Conservation (phyloP, 1,284 basidiomycete genomes). For the Moesziomyces aphidis region DNA sequence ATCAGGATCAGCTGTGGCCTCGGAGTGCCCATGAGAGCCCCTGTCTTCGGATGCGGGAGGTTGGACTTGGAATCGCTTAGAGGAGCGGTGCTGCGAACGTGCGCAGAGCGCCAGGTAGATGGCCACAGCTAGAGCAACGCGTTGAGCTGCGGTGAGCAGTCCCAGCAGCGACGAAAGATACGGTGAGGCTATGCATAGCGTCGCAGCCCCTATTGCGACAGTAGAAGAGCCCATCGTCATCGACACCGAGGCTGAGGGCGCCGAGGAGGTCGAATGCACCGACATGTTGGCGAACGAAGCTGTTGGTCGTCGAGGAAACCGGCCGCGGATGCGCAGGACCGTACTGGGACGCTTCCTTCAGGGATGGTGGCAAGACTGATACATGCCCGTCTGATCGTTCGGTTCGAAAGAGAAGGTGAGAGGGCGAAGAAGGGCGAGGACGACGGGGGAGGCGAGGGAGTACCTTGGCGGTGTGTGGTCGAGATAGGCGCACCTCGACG, state of each 20-base stretch:
- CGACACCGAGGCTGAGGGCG: background rate
- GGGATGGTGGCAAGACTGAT: background rate
- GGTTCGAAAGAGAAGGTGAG: background rate
- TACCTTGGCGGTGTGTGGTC: background rate
- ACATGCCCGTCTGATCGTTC: background rate
- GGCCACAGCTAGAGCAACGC: background rate
- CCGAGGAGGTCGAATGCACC: background rate
- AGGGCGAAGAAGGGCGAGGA: background rate
- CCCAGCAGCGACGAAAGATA: constrained; percentile 11
- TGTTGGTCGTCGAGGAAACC: no score
- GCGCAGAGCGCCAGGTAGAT: constrained; percentile 18
- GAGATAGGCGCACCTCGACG: constrained; percentile 2
- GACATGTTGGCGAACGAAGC: background rate
- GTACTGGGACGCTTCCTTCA: background rate
- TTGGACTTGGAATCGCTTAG: constrained; percentile 14
- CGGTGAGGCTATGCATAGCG: constrained; percentile 7
- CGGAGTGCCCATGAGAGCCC: no score
- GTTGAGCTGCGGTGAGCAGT: constrained; percentile 5
- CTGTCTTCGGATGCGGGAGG: background rate
- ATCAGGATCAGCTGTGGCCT: rapidly evolving
- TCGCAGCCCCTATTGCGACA: constrained; percentile 1
- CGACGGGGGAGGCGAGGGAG: no score
- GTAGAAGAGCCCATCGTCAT: background rate
- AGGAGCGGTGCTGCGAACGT: constrained; percentile 17
- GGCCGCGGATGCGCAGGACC: background rate